Conservation (phyloP, 2,329 filamentous ascomycete genomes). For the Fonsecaea erecta region DNA sequence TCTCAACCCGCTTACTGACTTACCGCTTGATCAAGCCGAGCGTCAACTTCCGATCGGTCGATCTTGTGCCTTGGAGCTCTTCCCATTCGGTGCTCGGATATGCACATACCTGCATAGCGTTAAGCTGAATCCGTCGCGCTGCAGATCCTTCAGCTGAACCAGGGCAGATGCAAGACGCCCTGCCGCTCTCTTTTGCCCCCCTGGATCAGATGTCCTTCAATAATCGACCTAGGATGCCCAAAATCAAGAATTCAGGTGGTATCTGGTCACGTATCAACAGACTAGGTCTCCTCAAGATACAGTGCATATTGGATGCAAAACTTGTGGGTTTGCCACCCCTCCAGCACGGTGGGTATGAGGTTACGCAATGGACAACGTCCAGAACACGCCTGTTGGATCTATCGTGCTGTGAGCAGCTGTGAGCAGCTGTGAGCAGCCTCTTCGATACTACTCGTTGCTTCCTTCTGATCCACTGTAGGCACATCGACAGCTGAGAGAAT, state of each 20-base stretch:
- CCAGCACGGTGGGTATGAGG: not conserved
- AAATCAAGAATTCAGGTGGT: not conserved
- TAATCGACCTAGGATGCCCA: not conserved
- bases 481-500: not conserved
- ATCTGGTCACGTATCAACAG: not conserved
- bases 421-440: not conserved
- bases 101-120: not conserved
- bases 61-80: not conserved
- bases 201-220: not conserved
- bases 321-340: not conserved
- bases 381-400: not conserved
- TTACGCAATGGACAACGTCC: not conserved
- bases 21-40: not conserved
- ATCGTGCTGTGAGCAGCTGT: not conserved
- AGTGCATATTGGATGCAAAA: not conserved
- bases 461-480: not conserved
- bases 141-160: not conserved
- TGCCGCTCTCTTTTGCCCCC: not conserved
- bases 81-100: not conserved
- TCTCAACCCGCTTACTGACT: not conserved
- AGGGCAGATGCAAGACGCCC: not conserved
- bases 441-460: not conserved
- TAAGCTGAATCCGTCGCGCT: not conserved
- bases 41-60: not conserved
- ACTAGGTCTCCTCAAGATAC: not conserved